Evolutionary conservation across 768 basidiomycete genomes (phyloP).

Genomic region (Panus rudis): DNA sequence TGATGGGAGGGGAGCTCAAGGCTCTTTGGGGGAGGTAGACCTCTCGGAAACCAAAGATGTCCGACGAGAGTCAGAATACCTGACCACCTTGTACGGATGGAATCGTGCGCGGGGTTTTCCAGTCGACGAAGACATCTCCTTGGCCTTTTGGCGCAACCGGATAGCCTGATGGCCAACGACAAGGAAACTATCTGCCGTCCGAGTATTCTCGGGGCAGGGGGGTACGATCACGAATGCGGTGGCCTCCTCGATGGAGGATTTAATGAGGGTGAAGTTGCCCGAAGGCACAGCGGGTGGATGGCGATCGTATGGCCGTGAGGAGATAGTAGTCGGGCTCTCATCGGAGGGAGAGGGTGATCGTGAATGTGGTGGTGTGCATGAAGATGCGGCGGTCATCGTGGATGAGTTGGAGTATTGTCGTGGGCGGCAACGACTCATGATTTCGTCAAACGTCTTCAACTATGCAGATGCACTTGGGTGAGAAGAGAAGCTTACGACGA

Average conservation of each 20-base stretch:
- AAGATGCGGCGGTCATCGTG: constrained; percentile 31
- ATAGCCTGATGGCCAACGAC: too few relatives aligned
- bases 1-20: background rate
- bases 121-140: too few relatives aligned
- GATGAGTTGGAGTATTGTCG: constrained; percentile 31
- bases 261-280: constrained; percentile 30
- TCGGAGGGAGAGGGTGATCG: constrained; percentile 19
- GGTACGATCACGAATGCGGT: constrained; percentile 44
- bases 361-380: constrained; percentile 32
- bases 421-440: background rate
- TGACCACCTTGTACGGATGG: too few relatives aligned
- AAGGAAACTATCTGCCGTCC: too few relatives aligned
- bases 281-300: background rate
- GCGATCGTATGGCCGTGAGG: constrained; percentile 1
- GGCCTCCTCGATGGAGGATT: constrained; percentile 45
- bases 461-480: too few relatives aligned
- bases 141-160: too few relatives aligned
- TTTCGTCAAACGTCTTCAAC: background rate
- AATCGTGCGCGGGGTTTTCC: too few relatives aligned
- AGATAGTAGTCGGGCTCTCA: constrained; percentile 1
- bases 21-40: background rate
- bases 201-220: too few relatives aligned
- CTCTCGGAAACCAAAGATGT: too few relatives aligned
- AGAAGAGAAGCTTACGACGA: background rate
- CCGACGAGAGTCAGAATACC: too few relatives aligned